A percentile compares a stretch with the other conserved stretches of the same genome.
phyloP scores from a whole-genome alignment of 2,329 filamentous ascomycete species.

The Cordyceps fumosorosea region DNA sequence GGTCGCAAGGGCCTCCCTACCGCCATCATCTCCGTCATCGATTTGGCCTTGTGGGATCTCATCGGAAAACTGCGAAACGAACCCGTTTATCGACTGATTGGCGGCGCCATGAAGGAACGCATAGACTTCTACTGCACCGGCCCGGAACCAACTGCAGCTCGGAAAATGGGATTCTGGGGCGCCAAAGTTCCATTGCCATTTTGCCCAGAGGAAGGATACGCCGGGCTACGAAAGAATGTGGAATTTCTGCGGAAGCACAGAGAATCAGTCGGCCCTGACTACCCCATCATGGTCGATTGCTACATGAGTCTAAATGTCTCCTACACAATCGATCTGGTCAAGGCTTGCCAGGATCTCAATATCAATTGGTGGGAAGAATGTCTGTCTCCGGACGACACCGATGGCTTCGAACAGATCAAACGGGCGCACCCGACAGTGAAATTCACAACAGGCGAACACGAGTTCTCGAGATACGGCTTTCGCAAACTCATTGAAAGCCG shows the following conservation, averaged over 20 bases:
- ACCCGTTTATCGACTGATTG: conserved; percentile 91
- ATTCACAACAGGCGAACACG: conserved; percentile 94
- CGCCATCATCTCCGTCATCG: conserved; percentile 89
- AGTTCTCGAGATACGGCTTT: conserved; percentile 92
- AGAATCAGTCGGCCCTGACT: conserved; percentile 79
- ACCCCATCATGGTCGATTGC: conserved; percentile 91
- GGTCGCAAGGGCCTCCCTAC: conserved; percentile 86
- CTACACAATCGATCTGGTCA: conserved; percentile 87
- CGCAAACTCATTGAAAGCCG: conserved; percentile 87
- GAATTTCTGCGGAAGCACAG: conserved; percentile 82
- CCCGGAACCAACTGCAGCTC: conserved; percentile 72
- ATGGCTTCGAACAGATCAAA: conserved; percentile 86
- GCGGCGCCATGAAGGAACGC: conserved; percentile 76
- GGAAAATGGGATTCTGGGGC: conserved; percentile 82
- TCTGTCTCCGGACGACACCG: conserved; percentile 82
- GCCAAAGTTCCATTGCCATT: conserved; percentile 87
- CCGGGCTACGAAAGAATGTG: conserved; percentile 79
- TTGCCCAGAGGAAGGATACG: conserved; percentile 78
- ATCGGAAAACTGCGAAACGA: conserved; percentile 86
- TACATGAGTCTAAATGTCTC: conserved; percentile 93
- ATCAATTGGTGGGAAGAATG: conserved; percentile 99
- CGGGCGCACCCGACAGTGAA: conserved; percentile 82
- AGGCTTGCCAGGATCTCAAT: conserved; percentile 73
- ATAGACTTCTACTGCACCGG: conserved; percentile 94
- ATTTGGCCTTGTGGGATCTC: conserved; percentile 88